A percentile compares a stretch with the other conserved stretches of the same genome.
Conservation (phyloP, 129 eudicot genomes). For the Arctium lappa region DNA sequence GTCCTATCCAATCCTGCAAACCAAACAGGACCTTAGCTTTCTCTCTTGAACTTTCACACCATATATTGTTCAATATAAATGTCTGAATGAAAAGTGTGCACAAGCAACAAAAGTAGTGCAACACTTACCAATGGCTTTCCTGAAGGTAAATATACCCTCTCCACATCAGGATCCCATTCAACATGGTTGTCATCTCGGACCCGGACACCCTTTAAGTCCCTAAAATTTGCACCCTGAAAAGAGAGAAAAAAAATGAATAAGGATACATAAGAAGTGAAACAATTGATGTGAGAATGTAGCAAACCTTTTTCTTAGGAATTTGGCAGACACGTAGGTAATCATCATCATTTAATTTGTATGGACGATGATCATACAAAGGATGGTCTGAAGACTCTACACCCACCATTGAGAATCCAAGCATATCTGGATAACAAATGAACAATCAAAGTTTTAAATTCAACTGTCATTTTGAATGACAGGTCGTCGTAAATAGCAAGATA, state of each 20-base stretch:
- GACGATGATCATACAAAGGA: slow-evolving; percentile 66
- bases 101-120: neutral
- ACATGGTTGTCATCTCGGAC: slow-evolving; percentile 54
- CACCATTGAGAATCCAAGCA: slow-evolving; percentile 37
- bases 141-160: slow-evolving; percentile 43
- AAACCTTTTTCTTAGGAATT: slow-evolving; percentile 80
- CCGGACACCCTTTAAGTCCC: slow-evolving; percentile 62
- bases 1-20: too few relatives aligned
- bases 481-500: neutral
- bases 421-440: slow-evolving; percentile 26
- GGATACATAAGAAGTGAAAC: neutral
- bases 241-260: neutral
- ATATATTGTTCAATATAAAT: neutral
- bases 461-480: neutral
- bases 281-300: neutral
- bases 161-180: slow-evolving; percentile 55
- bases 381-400: slow-evolving; percentile 10
- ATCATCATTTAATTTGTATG: slow-evolving; percentile 55
- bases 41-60: neutral
- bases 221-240: slow-evolving; percentile 73
- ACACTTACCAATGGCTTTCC: slow-evolving; percentile 64
- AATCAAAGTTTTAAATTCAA: neutral
- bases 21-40: too few relatives aligned
- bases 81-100: neutral
- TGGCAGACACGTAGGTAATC: slow-evolving; percentile 63